These are phyloP conservation scores for Aurifilum marmelostoma DNA, from an alignment of 2,329 filamentous ascomycete species.

Conservation along the genomic window DNA sequence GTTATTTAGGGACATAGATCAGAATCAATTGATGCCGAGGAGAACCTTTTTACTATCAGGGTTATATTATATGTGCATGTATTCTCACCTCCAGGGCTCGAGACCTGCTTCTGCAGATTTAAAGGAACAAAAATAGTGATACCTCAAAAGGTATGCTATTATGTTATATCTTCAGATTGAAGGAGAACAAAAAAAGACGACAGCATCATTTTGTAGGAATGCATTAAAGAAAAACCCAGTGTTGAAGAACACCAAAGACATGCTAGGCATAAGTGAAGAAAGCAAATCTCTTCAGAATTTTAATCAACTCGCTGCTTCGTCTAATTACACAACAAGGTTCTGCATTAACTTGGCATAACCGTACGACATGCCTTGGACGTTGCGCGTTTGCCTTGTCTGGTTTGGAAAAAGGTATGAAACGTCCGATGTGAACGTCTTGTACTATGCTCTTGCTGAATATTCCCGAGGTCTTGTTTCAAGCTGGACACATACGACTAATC, in stretches of 20 bases:
- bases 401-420: background rate
- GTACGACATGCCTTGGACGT: background rate
- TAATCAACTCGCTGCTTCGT: background rate
- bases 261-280: background rate
- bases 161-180: no score
- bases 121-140: no score
- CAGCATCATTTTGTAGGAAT: background rate
- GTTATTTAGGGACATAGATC: no score
- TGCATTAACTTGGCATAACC: background rate
- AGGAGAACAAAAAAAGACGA: no score
- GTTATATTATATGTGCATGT: no score
- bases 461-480: background rate
- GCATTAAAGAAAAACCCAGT: background rate
- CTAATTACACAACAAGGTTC: background rate
- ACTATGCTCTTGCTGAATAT: background rate
- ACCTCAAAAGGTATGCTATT: no score
- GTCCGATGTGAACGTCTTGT: background rate
- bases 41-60: no score
- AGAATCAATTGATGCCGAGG: no score
- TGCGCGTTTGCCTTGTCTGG: background rate
- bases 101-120: no score
- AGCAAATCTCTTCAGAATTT: background rate
- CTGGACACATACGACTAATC: background rate
- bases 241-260: background rate
- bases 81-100: no score